Evolutionary conservation across 306 rosid species (phyloP).

Genomic region (Sesbania bispinosa): DNA sequence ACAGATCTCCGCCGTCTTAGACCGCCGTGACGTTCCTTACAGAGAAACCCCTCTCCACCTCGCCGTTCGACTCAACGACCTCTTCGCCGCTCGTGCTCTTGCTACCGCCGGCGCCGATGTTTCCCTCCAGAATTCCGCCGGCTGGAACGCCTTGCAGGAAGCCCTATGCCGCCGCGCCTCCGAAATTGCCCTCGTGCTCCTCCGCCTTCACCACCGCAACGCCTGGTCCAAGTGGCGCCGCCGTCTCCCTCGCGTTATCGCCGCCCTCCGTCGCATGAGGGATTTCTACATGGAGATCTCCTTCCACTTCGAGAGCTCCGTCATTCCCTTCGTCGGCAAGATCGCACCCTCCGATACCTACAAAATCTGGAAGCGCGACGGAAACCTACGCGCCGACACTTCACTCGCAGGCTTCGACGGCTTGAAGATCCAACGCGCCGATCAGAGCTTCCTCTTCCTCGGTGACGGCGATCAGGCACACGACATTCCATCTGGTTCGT

Average conservation of each 20-base stretch:
- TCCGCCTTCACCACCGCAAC: conserved; percentile 72
- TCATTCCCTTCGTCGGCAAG: conserved; percentile 78
- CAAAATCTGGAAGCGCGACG: conserved; percentile 86
- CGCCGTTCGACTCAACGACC: conserved; percentile 68
- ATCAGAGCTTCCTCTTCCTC: conserved; percentile 86
- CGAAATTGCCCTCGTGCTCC: conserved; percentile 61
- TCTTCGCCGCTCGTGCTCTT: conserved; percentile 45
- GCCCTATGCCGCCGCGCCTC: conserved; percentile 82
- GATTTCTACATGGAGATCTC: conserved; percentile 95
- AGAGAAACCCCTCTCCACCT: conserved; percentile 87
- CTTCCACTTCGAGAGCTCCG: conserved; percentile 83
- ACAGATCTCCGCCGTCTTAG: conserved; percentile 56
- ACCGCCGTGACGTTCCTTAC: conserved; percentile 83
- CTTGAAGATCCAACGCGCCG: conserved; percentile 82
- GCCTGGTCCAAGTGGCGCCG: conserved; percentile 97
- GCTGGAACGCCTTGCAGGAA: conserved; percentile 85
- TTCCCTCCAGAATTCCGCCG: conserved; percentile 75
- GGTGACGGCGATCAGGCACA: conserved; percentile 69
- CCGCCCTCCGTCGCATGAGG: conserved; percentile 73
- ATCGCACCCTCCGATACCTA: conserved; percentile 86
- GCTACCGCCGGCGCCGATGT: conserved; percentile 79
- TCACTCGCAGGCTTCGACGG: conserved; percentile 86
- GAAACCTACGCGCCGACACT: conserved; percentile 70
- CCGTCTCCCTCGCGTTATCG: conserved; percentile 69
- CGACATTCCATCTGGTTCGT: conserved; percentile 52